Percentiles rank a stretch among this genome's conserved stretches.
Conservation (phyloP, 176 grass and related monocot species). For the Dendrocalamus sinicus region DNA sequence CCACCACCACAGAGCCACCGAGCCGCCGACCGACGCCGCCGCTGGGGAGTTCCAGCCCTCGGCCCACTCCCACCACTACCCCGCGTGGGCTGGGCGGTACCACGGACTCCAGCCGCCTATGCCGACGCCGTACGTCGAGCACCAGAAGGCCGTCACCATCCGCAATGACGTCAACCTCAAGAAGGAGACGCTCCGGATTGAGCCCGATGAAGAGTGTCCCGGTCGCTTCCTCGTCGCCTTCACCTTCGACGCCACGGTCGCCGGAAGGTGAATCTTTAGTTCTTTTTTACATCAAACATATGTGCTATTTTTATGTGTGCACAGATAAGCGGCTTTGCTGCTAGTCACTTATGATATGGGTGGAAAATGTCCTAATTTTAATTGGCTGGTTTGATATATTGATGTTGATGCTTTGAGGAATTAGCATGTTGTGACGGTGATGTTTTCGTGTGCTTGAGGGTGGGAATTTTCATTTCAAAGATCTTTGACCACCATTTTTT, state of each 20-base stretch:
- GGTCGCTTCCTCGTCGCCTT: slow-evolving; percentile 74
- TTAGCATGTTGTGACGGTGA: slow-evolving; percentile 15
- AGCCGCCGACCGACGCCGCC: slow-evolving; percentile 34
- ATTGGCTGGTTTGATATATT: slow-evolving; percentile 18
- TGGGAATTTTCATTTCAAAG: background rate
- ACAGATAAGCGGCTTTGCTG: background rate
- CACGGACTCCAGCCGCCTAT: slow-evolving; percentile 52
- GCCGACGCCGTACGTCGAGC: slow-evolving; percentile 81
- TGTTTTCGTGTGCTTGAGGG: slow-evolving; percentile 2
- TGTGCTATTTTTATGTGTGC: slow-evolving; percentile 11
- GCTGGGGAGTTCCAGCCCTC: slow-evolving; percentile 46
- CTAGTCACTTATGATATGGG: background rate
- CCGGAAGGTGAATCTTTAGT: slow-evolving; percentile 68
- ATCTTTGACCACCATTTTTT: slow-evolving; percentile 23
- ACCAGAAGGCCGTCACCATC: slow-evolving; percentile 93
- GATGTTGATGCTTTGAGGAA: slow-evolving; percentile 42
- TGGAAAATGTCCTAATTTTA: background rate
- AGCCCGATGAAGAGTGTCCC: slow-evolving; percentile 68
- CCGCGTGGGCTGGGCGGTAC: slow-evolving; percentile 62
- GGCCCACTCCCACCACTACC: slow-evolving; percentile 56
- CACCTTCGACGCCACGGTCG: slow-evolving; percentile 84
- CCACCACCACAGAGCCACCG: slow-evolving; percentile 61
- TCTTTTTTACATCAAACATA: background rate
- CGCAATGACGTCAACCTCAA: slow-evolving; percentile 94
- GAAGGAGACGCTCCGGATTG: slow-evolving; percentile 94